A percentile compares a stretch with the other conserved stretches of the same genome.
These are phyloP conservation scores for Shiraia sp. DNA, from an alignment of 2,329 filamentous ascomycete species.

Conservation along the genomic window DNA sequence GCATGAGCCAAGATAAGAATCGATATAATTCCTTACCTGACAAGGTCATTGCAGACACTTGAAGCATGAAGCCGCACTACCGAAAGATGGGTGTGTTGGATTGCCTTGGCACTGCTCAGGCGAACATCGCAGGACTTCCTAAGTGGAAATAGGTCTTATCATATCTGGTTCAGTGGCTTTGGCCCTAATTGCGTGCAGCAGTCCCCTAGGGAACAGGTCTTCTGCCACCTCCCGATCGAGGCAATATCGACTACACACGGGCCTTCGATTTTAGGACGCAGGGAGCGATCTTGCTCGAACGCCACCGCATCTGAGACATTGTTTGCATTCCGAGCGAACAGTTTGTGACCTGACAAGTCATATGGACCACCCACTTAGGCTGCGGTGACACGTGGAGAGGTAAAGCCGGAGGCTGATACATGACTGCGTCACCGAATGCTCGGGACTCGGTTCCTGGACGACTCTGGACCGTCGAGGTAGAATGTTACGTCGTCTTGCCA, in stretches of 20 bases:
- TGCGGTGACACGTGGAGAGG: conserved; percentile 40
- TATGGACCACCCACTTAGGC: conserved; percentile 25
- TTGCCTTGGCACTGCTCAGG: too few species aligned
- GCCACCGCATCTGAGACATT: conserved; percentile 27
- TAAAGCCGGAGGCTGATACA: conserved; percentile 24
- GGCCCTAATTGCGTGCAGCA: too few species aligned
- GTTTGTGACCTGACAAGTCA: conserved; percentile 32
- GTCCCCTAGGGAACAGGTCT: too few species aligned
- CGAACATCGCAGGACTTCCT: too few species aligned
- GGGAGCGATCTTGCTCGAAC: conserved; percentile 10
- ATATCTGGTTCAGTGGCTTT: too few species aligned
- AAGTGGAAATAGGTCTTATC: too few species aligned
- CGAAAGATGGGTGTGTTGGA: too few species aligned
- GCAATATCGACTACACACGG: background rate
- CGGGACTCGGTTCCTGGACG: background rate
- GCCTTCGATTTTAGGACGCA: conserved; percentile 4
- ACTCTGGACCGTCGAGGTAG: conserved; percentile 3
- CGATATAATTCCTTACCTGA: too few species aligned
- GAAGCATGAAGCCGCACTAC: too few species aligned
- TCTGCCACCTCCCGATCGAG: too few species aligned
- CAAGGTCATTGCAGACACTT: too few species aligned
- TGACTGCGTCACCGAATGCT: conserved; percentile 6
- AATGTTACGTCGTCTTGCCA: background rate
- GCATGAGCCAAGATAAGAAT: too few species aligned
- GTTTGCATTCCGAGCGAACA: conserved; percentile 37